Conservation (phyloP, 2,329 filamentous ascomycete species). For the Eutypa lata region DNA sequence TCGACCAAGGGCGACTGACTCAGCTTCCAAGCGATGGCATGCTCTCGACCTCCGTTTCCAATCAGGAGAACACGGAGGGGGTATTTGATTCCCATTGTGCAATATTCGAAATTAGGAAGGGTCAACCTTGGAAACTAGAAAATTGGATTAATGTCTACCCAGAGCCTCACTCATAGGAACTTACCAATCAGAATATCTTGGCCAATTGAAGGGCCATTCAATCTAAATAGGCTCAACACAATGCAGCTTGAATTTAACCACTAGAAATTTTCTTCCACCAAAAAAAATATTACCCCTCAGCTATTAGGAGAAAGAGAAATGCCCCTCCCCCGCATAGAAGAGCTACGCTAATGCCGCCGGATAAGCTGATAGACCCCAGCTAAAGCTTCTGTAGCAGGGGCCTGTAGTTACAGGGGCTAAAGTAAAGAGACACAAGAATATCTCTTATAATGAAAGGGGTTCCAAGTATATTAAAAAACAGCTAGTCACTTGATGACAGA, state of each 20-base stretch:
- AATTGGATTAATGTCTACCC: neutral
- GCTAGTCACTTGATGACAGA: too few relatives aligned
- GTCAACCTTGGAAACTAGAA: neutral
- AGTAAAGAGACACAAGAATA: too few relatives aligned
- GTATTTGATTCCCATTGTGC: conserved; percentile 21
- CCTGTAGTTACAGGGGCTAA: too few relatives aligned
- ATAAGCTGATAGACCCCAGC: neutral
- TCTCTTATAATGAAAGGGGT: too few relatives aligned
- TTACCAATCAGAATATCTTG: neutral
- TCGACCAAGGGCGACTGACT: conserved; percentile 77
- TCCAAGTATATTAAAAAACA: too few relatives aligned
- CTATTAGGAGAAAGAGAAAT: neutral
- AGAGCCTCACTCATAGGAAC: neutral
- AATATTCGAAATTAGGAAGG: neutral
- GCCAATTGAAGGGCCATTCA: neutral
- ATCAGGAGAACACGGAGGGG: conserved; percentile 74
- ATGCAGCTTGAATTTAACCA: neutral
- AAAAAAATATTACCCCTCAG: neutral
- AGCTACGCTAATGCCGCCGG: neutral
- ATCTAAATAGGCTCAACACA: neutral
- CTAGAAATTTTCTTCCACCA: neutral
- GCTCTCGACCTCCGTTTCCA: conserved; percentile 91
- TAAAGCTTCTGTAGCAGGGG: neutral
- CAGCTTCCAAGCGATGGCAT: conserved; percentile 92
- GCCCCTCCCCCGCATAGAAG: neutral